Conservation (phyloP, 768 basidiomycete genomes). For the Sporobolomyces phaffii region DNA sequence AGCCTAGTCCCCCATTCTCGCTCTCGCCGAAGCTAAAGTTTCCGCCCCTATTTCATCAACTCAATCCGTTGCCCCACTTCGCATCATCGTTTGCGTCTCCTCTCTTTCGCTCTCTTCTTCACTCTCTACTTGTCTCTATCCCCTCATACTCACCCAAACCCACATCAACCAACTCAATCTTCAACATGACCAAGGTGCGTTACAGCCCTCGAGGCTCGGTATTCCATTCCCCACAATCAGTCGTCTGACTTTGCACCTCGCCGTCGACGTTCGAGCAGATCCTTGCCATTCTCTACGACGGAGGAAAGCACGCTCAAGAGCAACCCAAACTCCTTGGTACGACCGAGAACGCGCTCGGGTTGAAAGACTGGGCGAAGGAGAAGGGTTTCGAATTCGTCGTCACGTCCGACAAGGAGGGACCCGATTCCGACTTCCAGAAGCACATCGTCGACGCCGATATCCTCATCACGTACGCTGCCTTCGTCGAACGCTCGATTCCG, state of each 20-base stretch:
- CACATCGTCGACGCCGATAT: conserved; percentile 43
- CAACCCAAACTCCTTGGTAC: conserved; percentile 42
- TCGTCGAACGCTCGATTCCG: too few species aligned
- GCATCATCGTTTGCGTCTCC: neutral
- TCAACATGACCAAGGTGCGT: conserved; percentile 17
- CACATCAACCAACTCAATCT: neutral
- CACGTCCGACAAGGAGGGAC: conserved; percentile 48
- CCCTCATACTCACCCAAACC: neutral
- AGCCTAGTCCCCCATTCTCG: neutral
- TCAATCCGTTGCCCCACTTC: neutral
- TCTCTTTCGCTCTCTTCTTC: neutral
- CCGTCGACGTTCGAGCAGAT: conserved; percentile 6
- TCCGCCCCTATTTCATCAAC: neutral
- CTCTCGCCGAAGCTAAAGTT: neutral
- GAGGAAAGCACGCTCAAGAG: conserved; percentile 36
- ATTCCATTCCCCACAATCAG: neutral
- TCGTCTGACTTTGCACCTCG: neutral
- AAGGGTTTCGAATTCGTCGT: conserved; percentile 49
- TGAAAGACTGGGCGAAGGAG: conserved; percentile 37
- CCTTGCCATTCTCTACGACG: conserved; percentile 40
- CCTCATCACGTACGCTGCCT: conserved; percentile 6
- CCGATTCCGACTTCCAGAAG: conserved; percentile 42
- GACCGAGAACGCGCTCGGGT: conserved; percentile 58
- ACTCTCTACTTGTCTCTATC: neutral
- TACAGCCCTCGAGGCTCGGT: too few species aligned